These are phyloP conservation scores for Typha latifolia DNA, from an alignment of 176 grass and related monocot genomes.

Conservation along the genomic window DNA sequence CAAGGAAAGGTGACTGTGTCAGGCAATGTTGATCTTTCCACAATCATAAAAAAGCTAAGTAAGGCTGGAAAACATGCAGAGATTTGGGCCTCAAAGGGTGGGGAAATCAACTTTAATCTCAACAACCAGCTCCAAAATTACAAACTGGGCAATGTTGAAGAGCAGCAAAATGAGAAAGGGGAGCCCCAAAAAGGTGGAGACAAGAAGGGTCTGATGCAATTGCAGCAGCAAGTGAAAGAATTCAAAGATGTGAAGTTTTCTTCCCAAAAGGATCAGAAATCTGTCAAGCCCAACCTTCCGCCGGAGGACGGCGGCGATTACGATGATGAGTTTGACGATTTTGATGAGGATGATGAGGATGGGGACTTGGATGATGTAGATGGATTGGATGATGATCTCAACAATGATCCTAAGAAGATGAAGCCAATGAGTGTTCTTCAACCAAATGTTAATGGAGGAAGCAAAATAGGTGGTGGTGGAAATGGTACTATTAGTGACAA, in stretches of 20 bases:
- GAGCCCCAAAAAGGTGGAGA: not conserved
- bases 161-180: not conserved
- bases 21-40: constrained; percentile 11
- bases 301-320: not conserved
- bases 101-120: not conserved
- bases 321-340: constrained; percentile 1
- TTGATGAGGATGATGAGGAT: not conserved
- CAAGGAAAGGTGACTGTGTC: constrained; percentile 30
- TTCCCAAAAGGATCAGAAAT: constrained; percentile 11
- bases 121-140: not conserved
- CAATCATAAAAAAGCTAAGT: constrained; percentile 21
- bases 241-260: constrained; percentile 19
- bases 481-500: not conserved
- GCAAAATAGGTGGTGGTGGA: not conserved
- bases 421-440: not conserved
- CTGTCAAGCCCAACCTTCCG: not conserved
- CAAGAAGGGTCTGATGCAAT: not conserved
- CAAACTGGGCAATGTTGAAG: constrained; percentile 5
- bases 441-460: not conserved
- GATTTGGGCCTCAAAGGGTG: constrained; percentile 13
- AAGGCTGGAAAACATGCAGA: constrained; percentile 26
- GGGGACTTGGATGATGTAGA: constrained; percentile 6
- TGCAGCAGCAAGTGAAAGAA: constrained; percentile 4
- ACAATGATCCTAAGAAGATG: constrained; percentile 16
- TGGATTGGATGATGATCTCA: not conserved